Evolutionary conservation across 805 yeast genomes (phyloP), one percentile per base, ranked within the genome.

Genomic region (Nakazawaea peltata): DNA sequence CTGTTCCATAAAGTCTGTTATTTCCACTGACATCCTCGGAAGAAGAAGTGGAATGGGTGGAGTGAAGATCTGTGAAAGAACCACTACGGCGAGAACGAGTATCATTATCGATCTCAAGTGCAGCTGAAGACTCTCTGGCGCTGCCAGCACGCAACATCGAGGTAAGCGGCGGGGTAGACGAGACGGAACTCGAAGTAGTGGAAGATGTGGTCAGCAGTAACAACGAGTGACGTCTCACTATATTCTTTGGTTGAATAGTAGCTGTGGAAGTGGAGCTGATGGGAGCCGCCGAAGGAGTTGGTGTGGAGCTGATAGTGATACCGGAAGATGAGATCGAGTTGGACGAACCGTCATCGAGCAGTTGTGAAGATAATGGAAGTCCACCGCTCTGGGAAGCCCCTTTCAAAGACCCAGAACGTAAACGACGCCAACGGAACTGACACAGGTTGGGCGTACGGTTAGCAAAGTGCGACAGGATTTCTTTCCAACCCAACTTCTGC

Each of bases 381-480:
- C n/a, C n/a, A n/a, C n/a, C n/a, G n/a, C n/a, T n/a, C n/a, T n/a
- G n/a, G n/a, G n/a, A n/a, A n/a, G n/a, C n/a, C n/a, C n/a, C n/a
- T 19, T 65, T 54, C 27, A 64, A 45, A 12, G 65, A 57, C 8
- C 70, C 69, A 8, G 62, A 53, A 46, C 63, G 71, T 31, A 77
- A 59, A 42, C 95, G 59, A 53, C 95, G 71, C 95, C 95, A 85
- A 46, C 95, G 70, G 51, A 83, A 83, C 59, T 83, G 94, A 48
- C 94, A 83, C 2, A 94, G 94, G 52, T 83, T 85, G 23, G 94
- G 90, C 2, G 95, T 85, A 49, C 95, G 63, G 49, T 80, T 78
- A 21, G 71, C 64, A 54, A 85, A 85, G 51, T 81, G 82, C 26
- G 77, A 67, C 1, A 92, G 77, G 28, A 85, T 84, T 43, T 85